Conservation (phyloP, 176 grass and related monocot genomes). For the Areca catechu region DNA sequence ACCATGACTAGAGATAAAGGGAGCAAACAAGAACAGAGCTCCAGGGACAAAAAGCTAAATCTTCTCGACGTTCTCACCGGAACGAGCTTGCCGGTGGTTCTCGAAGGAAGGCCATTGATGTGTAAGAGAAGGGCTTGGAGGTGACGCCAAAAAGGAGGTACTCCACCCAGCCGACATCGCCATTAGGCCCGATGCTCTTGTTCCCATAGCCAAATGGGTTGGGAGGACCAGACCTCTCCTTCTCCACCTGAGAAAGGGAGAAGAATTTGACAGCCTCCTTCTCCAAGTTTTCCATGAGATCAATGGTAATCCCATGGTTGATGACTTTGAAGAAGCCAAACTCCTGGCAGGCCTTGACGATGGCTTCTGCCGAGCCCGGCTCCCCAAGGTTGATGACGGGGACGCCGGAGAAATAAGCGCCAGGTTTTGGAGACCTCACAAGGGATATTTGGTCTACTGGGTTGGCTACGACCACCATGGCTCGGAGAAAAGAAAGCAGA, state of each 20-base stretch:
- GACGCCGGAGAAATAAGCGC: conserved; percentile 40
- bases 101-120: conserved; percentile 22
- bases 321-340: conserved; percentile 87
- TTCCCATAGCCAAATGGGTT: conserved; percentile 84
- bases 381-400: conserved; percentile 51
- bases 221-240: conserved; percentile 39
- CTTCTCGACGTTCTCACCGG: conserved; percentile 23
- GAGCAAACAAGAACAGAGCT: too few species aligned
- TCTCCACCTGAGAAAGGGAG: conserved; percentile 41
- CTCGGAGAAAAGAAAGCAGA: conserved; percentile 4
- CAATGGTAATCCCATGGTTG: conserved; percentile 53
- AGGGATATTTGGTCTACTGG: conserved; percentile 66
- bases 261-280: conserved; percentile 66
- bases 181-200: conserved; percentile 80
- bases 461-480: conserved; percentile 78
- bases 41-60: too few species aligned
- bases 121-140: conserved; percentile 2
- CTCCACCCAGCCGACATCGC: conserved; percentile 89
- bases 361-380: conserved; percentile 22
- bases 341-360: conserved; percentile 57
- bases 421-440: conserved; percentile 32
- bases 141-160: conserved; percentile 73
- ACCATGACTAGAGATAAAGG: too few species aligned
- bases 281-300: conserved; percentile 38
- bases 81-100: conserved; percentile 31